Evolutionary conservation across 1,139 yeast genomes (phyloP), one percentile per base, ranked within the genome.

Genomic region (Protomyces lactucae-debilis): DNA sequence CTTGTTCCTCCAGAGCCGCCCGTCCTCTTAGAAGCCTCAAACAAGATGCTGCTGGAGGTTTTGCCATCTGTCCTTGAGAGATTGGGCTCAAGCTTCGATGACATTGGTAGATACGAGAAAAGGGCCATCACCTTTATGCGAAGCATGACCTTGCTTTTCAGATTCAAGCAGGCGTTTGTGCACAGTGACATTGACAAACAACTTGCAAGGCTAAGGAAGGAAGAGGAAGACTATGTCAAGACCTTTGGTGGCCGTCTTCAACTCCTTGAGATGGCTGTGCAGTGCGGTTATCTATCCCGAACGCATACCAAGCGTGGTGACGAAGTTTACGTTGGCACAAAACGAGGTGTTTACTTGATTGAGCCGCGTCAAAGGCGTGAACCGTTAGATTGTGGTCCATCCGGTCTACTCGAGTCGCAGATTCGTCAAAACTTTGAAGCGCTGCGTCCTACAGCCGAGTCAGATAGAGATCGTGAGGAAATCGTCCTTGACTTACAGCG

Each of bases 401-500:
- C 48, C 14, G 9, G 14, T 10, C 9, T n/a, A 9, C 45, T 59
- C 16, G 52, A 59, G 23, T 35, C 28, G 35, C 63, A 59, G 16
- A 23, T 59, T 23, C 21, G 6, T 2, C 56, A 59, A n/a, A 59
- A 52, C 23, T 59, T 51, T 43, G 40, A 43, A n/a, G 18, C 28
- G 4, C 57, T 59, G n/a, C n/a, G 46, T 10, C 63, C 63, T 10
- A 40, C 63, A 14, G 6, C 28, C 9, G 54, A 39, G n/a, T 52
- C 63, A 3, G 63, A 59, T 45, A 40, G 52, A 10, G 23, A 28
- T 16, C 63, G 63, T 35, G 35, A 25, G 16, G 28, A 39, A n/a
- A 21, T 59, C 10, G 57, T 59, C 25, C 37, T n/a, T n/a, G 63
- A 59, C 28, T 18, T 59, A 10, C 63, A 59, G 25, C 32, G 43